A percentile compares a stretch with the other conserved stretches of the same genome.
These are phyloP conservation scores for Backusella westeae DNA, from an alignment of 192 early-diverging fungal genomes.

Conservation along the genomic window DNA sequence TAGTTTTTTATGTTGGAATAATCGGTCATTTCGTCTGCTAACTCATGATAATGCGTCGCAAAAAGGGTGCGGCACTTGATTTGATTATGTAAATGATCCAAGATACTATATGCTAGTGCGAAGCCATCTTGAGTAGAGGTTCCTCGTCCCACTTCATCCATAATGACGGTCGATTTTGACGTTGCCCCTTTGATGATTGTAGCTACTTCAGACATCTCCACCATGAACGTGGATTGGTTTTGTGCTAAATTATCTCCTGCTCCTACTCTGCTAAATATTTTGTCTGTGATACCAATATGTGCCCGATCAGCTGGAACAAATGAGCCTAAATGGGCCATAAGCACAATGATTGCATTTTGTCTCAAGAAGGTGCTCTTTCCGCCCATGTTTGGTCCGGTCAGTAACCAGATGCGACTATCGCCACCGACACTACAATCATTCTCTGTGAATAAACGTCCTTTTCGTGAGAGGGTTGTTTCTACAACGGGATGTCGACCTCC, in stretches of 20 bases:
- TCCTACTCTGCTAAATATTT: constrained; percentile 31
- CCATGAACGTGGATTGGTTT: constrained; percentile 62
- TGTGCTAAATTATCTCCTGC: constrained; percentile 33
- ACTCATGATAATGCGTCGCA: constrained; percentile 82
- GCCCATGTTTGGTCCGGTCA: constrained; percentile 95
- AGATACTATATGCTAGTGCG: constrained; percentile 68
- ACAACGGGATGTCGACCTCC: constrained; percentile 75
- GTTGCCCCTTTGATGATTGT: constrained; percentile 77
- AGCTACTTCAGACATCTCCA: constrained; percentile 86
- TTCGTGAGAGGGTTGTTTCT: constrained; percentile 45
- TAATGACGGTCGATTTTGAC: constrained; percentile 69
- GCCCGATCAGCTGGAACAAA: constrained; percentile 84
- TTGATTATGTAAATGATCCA: constrained; percentile 56
- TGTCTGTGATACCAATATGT: constrained; percentile 64
- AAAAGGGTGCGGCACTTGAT: constrained; percentile 67
- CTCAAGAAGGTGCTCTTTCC: constrained; percentile 88
- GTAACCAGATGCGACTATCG: constrained; percentile 57
- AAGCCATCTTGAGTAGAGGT: constrained; percentile 70
- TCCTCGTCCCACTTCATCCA: constrained; percentile 90
- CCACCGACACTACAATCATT: constrained; percentile 66
- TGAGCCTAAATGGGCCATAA: constrained; percentile 87
- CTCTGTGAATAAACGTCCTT: constrained; percentile 48
- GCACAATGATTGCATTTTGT: constrained; percentile 71
- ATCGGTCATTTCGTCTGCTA: constrained; percentile 40
- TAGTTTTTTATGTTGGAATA: constrained; percentile 13